phyloP scores from a whole-genome alignment of 192 early-diverging fungal species.

The Backusella morwellensis region DNA sequence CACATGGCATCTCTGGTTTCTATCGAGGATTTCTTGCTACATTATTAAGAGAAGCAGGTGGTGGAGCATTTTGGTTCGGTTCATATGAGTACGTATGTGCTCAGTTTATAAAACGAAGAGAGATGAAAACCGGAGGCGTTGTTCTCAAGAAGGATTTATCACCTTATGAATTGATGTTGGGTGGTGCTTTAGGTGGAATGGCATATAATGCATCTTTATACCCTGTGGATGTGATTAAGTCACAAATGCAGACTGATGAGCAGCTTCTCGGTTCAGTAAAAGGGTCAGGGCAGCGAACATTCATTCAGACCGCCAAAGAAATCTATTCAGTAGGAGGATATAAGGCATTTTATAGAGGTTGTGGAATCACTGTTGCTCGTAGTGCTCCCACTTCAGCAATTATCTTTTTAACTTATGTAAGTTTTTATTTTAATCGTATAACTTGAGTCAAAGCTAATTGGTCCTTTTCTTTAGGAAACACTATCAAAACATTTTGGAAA shows the following conservation, averaged over 20 bases:
- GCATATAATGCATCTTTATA: conserved; percentile 84
- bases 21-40: conserved; percentile 84
- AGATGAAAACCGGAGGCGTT: conserved; percentile 16
- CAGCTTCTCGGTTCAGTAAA: conserved; percentile 38
- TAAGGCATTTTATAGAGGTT: conserved; percentile 88
- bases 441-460: neutral
- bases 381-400: conserved; percentile 90
- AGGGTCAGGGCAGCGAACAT: conserved; percentile 29
- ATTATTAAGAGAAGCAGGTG: conserved; percentile 83
- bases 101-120: conserved; percentile 44
- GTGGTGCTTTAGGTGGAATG: conserved; percentile 92
- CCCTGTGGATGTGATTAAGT: conserved; percentile 94
- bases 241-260: conserved; percentile 86
- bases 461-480: neutral
- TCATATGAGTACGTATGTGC: conserved; percentile 80
- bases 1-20: conserved; percentile 58
- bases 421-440: conserved; percentile 20
- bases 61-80: conserved; percentile 98
- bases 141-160: conserved; percentile 74
- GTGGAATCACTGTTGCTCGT: conserved; percentile 87
- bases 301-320: conserved; percentile 60
- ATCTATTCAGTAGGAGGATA: conserved; percentile 81
- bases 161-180: conserved; percentile 72
- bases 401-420: conserved; percentile 96
- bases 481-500: neutral